Evolutionary conservation across 2,329 filamentous ascomycete species (phyloP).

Genomic region (Elsinoe fawcettii): DNA sequence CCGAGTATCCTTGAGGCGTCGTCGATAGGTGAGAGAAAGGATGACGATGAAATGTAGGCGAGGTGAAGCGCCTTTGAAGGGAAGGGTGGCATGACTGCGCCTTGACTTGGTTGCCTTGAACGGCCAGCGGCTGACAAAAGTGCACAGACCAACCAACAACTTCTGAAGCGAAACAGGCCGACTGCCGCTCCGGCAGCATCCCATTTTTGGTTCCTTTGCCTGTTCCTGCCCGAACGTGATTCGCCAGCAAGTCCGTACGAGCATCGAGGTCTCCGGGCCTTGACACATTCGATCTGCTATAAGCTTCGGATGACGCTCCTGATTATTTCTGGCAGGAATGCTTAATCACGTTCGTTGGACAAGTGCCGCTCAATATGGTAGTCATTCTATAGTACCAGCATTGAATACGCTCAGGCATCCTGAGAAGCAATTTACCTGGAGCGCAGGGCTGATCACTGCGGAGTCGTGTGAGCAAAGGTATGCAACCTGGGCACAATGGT

Average conservation of each 20-base stretch:
- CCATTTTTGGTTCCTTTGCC: neutral
- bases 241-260: neutral
- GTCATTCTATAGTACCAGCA: neutral
- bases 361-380: neutral
- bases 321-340: neutral
- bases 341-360: neutral
- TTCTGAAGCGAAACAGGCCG: neutral
- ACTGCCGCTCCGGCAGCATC: neutral
- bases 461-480: neutral
- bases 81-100: conserved; percentile 1
- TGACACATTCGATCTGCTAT: neutral
- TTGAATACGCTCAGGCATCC: neutral
- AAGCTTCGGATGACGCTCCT: neutral
- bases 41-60: neutral
- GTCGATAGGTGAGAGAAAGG: neutral
- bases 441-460: neutral
- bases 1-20: neutral
- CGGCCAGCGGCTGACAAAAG: neutral
- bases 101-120: conserved; percentile 6
- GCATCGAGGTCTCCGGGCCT: neutral
- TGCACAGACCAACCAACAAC: conserved; percentile 3
- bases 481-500: too few relatives aligned
- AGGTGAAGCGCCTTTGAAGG: neutral
- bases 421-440: neutral
- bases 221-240: neutral